Percentiles rank a stretch among this genome's conserved stretches.
phyloP scores from a whole-genome alignment of 345 rosid genomes.

The Salix udensis region DNA sequence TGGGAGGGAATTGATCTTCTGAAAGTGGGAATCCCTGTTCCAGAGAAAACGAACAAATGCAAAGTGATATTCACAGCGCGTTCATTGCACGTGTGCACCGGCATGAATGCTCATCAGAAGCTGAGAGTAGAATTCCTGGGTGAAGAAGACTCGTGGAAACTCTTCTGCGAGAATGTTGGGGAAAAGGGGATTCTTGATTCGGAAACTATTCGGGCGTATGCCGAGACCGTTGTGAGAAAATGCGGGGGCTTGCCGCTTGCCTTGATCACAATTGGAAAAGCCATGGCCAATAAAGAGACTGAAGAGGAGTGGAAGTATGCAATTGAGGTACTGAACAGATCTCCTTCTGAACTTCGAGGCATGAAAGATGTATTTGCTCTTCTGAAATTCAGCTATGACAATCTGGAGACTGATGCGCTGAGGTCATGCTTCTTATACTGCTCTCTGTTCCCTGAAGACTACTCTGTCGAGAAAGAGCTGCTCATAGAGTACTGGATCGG shows the following conservation, averaged over 20 bases:
- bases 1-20: constrained; percentile 45
- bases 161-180: constrained; percentile 22
- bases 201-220: constrained; percentile 17
- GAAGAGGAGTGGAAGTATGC: constrained; percentile 47
- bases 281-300: constrained; percentile 44
- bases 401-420: constrained; percentile 33
- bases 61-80: constrained; percentile 28
- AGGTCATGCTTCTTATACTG: constrained; percentile 45
- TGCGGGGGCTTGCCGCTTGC: constrained; percentile 53
- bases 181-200: constrained; percentile 29
- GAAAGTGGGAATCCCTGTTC: constrained; percentile 37
- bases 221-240: constrained; percentile 38
- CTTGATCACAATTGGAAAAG: constrained; percentile 42
- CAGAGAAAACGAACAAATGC: constrained; percentile 28
- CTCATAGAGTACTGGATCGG: constrained; percentile 43
- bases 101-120: constrained; percentile 22
- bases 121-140: constrained; percentile 23
- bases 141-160: constrained; percentile 19
- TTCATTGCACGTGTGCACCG: constrained; percentile 19
- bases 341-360: constrained; percentile 38
- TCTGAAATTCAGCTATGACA: constrained; percentile 43
- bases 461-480: constrained; percentile 34
- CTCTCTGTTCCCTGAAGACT: constrained; percentile 41
- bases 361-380: constrained; percentile 43
- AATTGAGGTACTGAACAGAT: constrained; percentile 28